Percentiles rank a stretch among this genome's conserved stretches.
Evolutionary conservation across 768 basidiomycete genomes (phyloP).

Genomic region (Mycena vulgaris): DNA sequence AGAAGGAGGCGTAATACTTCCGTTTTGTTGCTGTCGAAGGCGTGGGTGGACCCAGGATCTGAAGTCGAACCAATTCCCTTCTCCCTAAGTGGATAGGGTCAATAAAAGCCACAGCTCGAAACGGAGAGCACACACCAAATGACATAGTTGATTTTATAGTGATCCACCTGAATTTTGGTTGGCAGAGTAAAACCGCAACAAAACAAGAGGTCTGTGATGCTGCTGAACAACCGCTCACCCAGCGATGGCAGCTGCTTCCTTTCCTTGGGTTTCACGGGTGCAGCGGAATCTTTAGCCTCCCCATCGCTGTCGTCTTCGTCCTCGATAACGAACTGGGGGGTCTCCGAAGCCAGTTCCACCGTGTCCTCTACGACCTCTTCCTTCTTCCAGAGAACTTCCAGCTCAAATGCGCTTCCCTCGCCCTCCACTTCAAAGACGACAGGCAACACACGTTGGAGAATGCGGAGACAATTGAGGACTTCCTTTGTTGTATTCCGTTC

Average conservation of each 20-base stretch:
- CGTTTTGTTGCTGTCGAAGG: slow-evolving; percentile 84
- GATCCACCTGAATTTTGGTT: slow-evolving; percentile 79
- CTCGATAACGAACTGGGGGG: slow-evolving; percentile 90
- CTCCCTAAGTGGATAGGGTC: slow-evolving; percentile 72
- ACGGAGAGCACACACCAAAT: slow-evolving; percentile 81
- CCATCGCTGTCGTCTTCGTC: slow-evolving; percentile 80
- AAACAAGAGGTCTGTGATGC: slow-evolving; percentile 89
- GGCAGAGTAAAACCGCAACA: slow-evolving; percentile 96
- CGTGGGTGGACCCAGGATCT: slow-evolving; percentile 74
- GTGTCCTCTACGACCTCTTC: slow-evolving; percentile 62
- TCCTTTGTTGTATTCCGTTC: slow-evolving; percentile 86
- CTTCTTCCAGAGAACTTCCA: slow-evolving; percentile 87
- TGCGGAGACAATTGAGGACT: slow-evolving; percentile 92
- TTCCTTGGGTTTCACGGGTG: slow-evolving; percentile 47
- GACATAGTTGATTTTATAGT: slow-evolving; percentile 87
- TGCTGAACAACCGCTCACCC: slow-evolving; percentile 84
- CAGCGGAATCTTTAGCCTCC: slow-evolving; percentile 53
- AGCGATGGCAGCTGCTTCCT: slow-evolving; percentile 78
- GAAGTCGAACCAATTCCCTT: slow-evolving; percentile 93
- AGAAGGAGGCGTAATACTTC: slow-evolving; percentile 93
- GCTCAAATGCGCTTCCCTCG: slow-evolving; percentile 81
- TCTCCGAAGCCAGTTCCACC: slow-evolving; percentile 42
- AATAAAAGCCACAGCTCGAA: background rate
- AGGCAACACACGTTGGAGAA: slow-evolving; percentile 91
- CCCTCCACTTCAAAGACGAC: slow-evolving; percentile 89